These are phyloP conservation scores for Pythium scleroteichum DNA, from an alignment of 352 stramenopile genomes.

Conservation along the genomic window DNA sequence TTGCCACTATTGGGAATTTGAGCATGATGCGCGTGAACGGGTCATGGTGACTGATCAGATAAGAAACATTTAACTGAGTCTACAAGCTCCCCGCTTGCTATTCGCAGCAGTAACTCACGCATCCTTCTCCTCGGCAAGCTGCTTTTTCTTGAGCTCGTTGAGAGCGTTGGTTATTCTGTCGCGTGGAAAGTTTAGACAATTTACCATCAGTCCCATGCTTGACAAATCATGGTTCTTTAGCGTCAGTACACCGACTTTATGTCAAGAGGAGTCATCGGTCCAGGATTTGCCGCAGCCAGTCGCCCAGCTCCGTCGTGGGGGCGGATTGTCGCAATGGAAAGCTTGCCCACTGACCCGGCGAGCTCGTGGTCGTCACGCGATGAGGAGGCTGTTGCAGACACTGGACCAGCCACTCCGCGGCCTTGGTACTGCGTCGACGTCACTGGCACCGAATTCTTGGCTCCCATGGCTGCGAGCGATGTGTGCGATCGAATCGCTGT, in stretches of 20 bases:
- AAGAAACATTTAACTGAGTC: no score
- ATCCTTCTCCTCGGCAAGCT: slow-evolving; percentile 45
- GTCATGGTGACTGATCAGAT: slow-evolving; percentile 39
- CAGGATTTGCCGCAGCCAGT: slow-evolving; percentile 1
- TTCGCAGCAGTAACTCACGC: no score
- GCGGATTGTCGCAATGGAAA: slow-evolving; percentile 50
- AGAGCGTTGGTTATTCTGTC: slow-evolving; percentile 76
- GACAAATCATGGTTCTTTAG: no score
- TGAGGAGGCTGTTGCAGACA: slow-evolving; percentile 2
- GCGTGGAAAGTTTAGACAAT: background rate
- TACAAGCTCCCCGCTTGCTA: no score
- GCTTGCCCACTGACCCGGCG: slow-evolving; percentile 22
- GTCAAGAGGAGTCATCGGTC: slow-evolving; percentile 49
- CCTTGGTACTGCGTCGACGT: slow-evolving; percentile 34
- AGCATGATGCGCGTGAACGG: slow-evolving; percentile 81
- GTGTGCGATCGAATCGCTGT: background rate
- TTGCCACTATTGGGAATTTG: slow-evolving; percentile 67
- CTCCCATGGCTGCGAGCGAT: slow-evolving; percentile 39
- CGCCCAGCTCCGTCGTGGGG: slow-evolving; percentile 35
- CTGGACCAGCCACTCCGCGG: slow-evolving; percentile 3
- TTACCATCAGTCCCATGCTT: background rate
- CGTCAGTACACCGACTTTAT: slow-evolving; percentile 58
- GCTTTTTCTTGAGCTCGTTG: slow-evolving; percentile 71
- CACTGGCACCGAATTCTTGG: slow-evolving; percentile 62
- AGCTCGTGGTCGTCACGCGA: slow-evolving; percentile 6